Base-by-base conservation (phyloP, 441 rosid genomes). In the Daphne laureola region DNA sequence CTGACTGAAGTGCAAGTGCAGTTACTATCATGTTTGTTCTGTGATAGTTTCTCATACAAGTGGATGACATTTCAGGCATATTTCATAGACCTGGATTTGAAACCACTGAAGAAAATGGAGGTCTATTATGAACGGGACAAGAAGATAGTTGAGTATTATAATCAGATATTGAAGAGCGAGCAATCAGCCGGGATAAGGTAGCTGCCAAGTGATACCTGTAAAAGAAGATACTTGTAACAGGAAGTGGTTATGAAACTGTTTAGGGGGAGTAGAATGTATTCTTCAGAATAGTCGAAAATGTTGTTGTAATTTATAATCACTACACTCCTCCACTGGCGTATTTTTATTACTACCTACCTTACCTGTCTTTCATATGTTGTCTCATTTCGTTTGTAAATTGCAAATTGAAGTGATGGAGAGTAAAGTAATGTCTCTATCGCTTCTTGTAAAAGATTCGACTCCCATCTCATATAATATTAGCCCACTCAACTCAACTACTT, bases 81-180 rank as follows among this genome's bases (percentile, higher is more conserved):
- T 55, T 86, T 89, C 67, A 77, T 86, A 57, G 92, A 89, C 72
- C 59, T 89, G 73, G 90, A 86, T 70, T 43, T 89, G 82, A 89
- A 82, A 69, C 92, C 84, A 53, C 35, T 86, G 50, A 78, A 70
- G 74, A 89, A 82, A 72, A 80, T 89, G 81, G 90, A 77, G 44
- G 46, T 73, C 47, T 80, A 86, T 62, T 86, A 78, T 64, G 64
- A 73, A 58, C 51, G 77, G 51, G 95, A 86, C 70, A 70, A 80
- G 69, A 75, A 79, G 79, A 75, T 86, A 57, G 62, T 73, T 55
- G 63, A 62, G 44, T 61, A 62, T 65, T 83, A 79, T 67, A 72
- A 35, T 40, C 66, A 65, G 71, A 57, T 69, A 63, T 58, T 55
- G 43, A 57, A 63, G 50, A 61, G 31, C 17, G 64, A 55, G 26